Evolutionary conservation across 2,329 filamentous ascomycete genomes (phyloP).

Genomic region (Scytalidium sp.): DNA sequence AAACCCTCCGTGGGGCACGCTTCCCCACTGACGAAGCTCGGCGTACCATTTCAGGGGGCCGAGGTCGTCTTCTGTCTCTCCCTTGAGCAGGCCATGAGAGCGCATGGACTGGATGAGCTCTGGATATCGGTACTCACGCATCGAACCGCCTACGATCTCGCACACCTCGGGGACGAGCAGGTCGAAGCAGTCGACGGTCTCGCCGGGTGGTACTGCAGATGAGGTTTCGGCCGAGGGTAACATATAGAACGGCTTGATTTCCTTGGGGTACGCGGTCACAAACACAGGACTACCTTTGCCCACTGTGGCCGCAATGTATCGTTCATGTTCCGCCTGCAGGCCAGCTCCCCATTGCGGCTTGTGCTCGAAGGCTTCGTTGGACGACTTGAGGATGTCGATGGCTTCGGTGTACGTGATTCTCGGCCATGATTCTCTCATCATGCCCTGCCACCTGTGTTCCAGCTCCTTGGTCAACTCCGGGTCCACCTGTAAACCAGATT

Average conservation of each 20-base stretch:
- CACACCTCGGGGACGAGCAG: constrained; percentile 66
- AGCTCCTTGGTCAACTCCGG: constrained; percentile 47
- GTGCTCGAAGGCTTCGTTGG: constrained; percentile 61
- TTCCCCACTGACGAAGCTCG: constrained; percentile 67
- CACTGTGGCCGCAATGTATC: constrained; percentile 70
- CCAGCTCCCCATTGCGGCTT: constrained; percentile 68
- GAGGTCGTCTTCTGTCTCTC: constrained; percentile 32
- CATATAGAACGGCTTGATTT: constrained; percentile 94
- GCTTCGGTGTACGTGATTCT: constrained; percentile 81
- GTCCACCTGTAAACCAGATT: constrained; percentile 7
- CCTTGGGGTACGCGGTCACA: constrained; percentile 86
- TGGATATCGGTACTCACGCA: constrained; percentile 64
- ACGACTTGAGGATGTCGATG: constrained; percentile 62
- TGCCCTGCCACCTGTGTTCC: constrained; percentile 67
- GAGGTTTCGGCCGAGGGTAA: constrained; percentile 41
- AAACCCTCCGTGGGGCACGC: constrained; percentile 70
- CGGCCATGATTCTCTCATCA: constrained; percentile 64
- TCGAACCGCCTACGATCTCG: constrained; percentile 67
- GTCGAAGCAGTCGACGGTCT: constrained; percentile 69
- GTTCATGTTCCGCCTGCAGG: constrained; percentile 90
- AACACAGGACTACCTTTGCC: constrained; percentile 68
- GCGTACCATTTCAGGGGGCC: constrained; percentile 65
- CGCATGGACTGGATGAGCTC: constrained; percentile 59
- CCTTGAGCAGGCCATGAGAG: constrained; percentile 47
- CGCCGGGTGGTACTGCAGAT: constrained; percentile 4